These are phyloP conservation scores for Picochlorum costavermella DNA, from an alignment of 139 green algal genomes.

Conservation along the genomic window DNA sequence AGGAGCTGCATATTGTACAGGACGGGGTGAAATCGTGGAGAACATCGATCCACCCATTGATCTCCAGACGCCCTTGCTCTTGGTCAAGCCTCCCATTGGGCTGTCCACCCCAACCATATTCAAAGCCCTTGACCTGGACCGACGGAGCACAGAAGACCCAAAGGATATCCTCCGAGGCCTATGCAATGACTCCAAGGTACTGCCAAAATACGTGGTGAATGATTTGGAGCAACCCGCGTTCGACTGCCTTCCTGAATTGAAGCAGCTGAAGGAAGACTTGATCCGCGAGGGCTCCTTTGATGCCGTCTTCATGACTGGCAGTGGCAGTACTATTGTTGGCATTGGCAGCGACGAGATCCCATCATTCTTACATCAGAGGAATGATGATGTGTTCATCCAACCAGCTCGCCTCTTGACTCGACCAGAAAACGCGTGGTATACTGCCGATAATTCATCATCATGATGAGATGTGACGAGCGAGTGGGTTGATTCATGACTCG, in stretches of 20 bases:
- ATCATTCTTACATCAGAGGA: conserved; percentile 40
- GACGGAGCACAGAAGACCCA: conserved; percentile 67
- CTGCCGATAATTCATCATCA: background rate
- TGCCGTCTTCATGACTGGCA: conserved; percentile 96
- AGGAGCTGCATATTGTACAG: conserved; percentile 94
- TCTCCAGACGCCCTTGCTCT: conserved; percentile 73
- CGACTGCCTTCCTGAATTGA: conserved; percentile 74
- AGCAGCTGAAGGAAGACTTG: conserved; percentile 71
- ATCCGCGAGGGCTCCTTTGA: conserved; percentile 36
- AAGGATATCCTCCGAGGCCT: conserved; percentile 59
- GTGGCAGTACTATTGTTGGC: conserved; percentile 82
- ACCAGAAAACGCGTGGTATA: conserved; percentile 60
- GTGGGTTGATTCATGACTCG: too few relatives aligned
- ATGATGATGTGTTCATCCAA: conserved; percentile 64
- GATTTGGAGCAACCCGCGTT: conserved; percentile 93
- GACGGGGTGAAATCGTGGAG: conserved; percentile 88
- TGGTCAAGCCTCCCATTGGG: conserved; percentile 84
- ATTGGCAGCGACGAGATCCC: conserved; percentile 51
- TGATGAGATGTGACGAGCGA: too few relatives aligned
- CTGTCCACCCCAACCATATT: conserved; percentile 87
- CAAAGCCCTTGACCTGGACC: conserved; percentile 78
- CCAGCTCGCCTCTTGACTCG: conserved; percentile 64
- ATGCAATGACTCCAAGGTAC: conserved; percentile 14
- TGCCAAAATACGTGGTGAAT: conserved; percentile 70
- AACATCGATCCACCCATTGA: conserved; percentile 71